Base-by-base conservation (phyloP, 2,329 filamentous ascomycete genomes). In the Trichoderma gracile region DNA sequence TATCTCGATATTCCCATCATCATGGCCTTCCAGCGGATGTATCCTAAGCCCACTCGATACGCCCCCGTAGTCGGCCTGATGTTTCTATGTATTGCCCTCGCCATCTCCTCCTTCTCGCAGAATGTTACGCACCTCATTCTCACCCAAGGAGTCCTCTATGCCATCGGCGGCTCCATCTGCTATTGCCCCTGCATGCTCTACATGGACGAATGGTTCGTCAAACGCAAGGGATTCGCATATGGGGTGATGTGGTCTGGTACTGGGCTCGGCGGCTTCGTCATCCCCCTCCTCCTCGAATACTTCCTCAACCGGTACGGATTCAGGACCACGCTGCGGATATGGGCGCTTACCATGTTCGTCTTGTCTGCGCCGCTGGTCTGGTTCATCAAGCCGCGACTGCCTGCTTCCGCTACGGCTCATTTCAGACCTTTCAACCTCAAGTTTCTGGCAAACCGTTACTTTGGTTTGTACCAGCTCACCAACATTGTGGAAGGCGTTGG, bases 181-280 rank as follows among this genome's bases (percentile, higher is more conserved):
- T 87, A 86, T 70, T 81, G 79, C 23, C 84, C 86, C 0, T 83
- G 82, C 68, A 80, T 86, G 38, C 67, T 82, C 30, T 87, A 85
- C 73, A 77, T 88, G 68, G 82, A 88, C 66, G 83, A 88, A 70
- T 89, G 85, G 84, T 89, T 88, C 71, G 78, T 84, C 23, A 78
- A 76, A 46, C 80, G 81, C 49, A 85, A 85, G 60, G 85, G 85
- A 0, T 74, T 88, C 30, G 86, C 86, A 1, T 86, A 84, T 69
- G 87, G 87, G n/a, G 80, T 87, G 56, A 85, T 89, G 80, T 87
- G 83, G 81, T 81, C 80, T 12, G 79, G 82, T 2, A 82, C 81
- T 0, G 81, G 83, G 0, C 70, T 84, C 5, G 80, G 79, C 0
- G 84, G 84, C 38, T 79, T 84, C 40, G 70, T 80, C 0, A 70